Evolutionary conservation across 164 flowering plant species (phyloP), one percentile per base, ranked within the genome.

Genomic region (Protea cynaroides): DNA sequence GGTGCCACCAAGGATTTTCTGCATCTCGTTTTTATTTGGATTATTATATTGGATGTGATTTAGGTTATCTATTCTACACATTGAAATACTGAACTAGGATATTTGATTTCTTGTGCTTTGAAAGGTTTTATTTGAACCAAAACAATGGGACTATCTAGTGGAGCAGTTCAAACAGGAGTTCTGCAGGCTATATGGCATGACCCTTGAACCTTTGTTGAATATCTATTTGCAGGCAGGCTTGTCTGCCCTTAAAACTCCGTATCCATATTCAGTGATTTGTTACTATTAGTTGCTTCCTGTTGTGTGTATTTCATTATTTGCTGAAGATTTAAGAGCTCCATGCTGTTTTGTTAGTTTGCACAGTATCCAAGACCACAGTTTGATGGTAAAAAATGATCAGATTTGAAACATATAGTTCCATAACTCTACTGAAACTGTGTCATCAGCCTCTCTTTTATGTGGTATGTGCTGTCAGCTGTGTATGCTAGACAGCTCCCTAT

Each of bases 171-270:
- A 90, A 75, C 94, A 86, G 75, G 99, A 95, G 72, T 95, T 92
- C 75, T 95, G 85, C 78, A 81, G 68, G 72, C 71, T 91, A 69
- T 89, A 92, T 78, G 97, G 97, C 80, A 89, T 92, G 97, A 92
- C 97, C 46, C 81, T 86, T 34, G 92, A 92, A 75, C 97, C 99
- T 25, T 80, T 92, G 83, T 74, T 95, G 66, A 88, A 87, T 71
- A 95, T 95, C 19, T 92, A 79, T 70, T 74, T 95, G 63, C 97
- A 92, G 74, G 97, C 97, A 29, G 99, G 99, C 69, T 78, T 95
- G 58, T 95, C 99, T 25, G 96, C 97, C 23, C 77, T 95, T 61
- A 95, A 95, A 75, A 91, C 99, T 46, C 96, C 96, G 99, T 95
- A 95, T 95, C 97, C 97, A 8, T 69, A 23, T 62, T 57, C 13